A percentile compares a stretch with the other conserved stretches of the same genome.
These are phyloP conservation scores for Xylaria grammica DNA, from an alignment of 495 filamentous ascomycete species.

Conservation along the genomic window DNA sequence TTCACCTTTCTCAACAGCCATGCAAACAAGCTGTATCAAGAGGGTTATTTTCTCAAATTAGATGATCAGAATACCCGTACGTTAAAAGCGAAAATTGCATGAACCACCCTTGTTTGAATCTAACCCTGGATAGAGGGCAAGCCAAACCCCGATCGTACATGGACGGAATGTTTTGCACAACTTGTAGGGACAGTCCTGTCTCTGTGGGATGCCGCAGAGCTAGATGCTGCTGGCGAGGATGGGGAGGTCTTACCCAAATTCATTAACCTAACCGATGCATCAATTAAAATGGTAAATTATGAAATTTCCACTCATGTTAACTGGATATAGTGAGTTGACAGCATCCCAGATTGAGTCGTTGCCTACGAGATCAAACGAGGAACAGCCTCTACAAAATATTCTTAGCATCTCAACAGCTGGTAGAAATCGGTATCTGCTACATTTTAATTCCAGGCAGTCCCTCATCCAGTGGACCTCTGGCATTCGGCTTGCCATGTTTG, in stretches of 20 bases:
- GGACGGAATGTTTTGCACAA: constrained; percentile 97
- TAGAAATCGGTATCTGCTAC: constrained; percentile 90
- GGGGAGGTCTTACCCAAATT: constrained; percentile 91
- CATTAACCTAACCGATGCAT: constrained; percentile 95
- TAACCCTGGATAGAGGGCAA: constrained; percentile 73
- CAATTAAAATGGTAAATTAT: constrained; percentile 89
- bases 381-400: constrained; percentile 86
- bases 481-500: constrained; percentile 93
- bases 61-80: constrained; percentile 90
- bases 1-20: constrained; percentile 95
- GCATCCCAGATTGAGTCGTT: constrained; percentile 79
- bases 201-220: constrained; percentile 91
- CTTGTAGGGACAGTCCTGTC: constrained; percentile 94
- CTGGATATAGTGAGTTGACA: constrained; percentile 15
- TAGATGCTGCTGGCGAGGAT: constrained; percentile 84
- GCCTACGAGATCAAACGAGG: constrained; percentile 75
- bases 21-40: constrained; percentile 93
- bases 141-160: constrained; percentile 82
- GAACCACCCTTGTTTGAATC: constrained; percentile 10
- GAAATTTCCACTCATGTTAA: neutral
- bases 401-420: constrained; percentile 94
- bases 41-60: constrained; percentile 95
- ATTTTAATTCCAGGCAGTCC: constrained; percentile 94
- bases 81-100: constrained; percentile 35
- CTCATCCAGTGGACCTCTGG: constrained; percentile 95